Evolutionary conservation across 2,329 filamentous ascomycete species (phyloP).

Genomic region (Teratosphaeria nubilosa): DNA sequence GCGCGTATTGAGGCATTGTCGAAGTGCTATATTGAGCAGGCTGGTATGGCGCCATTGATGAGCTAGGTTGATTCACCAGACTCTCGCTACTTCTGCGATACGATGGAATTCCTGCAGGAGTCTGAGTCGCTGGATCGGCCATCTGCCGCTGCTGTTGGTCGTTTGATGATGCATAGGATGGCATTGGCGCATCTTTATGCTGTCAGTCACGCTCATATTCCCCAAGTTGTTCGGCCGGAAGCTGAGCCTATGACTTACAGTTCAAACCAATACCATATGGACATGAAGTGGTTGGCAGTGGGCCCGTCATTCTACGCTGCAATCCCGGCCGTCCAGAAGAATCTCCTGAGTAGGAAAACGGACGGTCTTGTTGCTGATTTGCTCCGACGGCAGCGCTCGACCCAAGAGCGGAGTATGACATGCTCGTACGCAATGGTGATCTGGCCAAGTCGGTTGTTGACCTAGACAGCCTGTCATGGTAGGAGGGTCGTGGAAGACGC

Average conservation of each 20-base stretch:
- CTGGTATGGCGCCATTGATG: slow-evolving; percentile 19
- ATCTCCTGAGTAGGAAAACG: slow-evolving; percentile 19
- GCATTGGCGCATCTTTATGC: slow-evolving; percentile 12
- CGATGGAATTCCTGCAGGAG: slow-evolving; percentile 4
- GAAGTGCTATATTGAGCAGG: slow-evolving; percentile 11
- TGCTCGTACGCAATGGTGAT: slow-evolving; percentile 37
- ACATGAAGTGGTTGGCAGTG: slow-evolving; percentile 7
- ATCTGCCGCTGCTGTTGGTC: slow-evolving; percentile 4
- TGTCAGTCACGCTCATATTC: slow-evolving; percentile 4
- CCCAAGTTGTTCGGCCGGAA: not conserved
- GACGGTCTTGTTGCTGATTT: slow-evolving; percentile 11
- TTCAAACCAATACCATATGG: slow-evolving; percentile 25
- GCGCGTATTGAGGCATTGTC: slow-evolving; percentile 10
- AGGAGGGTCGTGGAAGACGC: slow-evolving; percentile 31
- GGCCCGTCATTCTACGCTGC: slow-evolving; percentile 12
- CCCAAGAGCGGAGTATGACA: slow-evolving; percentile 30
- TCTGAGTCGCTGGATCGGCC: slow-evolving; percentile 3
- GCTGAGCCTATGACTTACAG: slow-evolving; percentile 17
- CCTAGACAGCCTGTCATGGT: slow-evolving; percentile 34
- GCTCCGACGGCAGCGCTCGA: slow-evolving; percentile 1
- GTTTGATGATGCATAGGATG: slow-evolving; percentile 6
- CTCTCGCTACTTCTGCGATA: slow-evolving; percentile 15
- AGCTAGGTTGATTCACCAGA: slow-evolving; percentile 11
- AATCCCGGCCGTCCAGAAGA: slow-evolving; percentile 12
- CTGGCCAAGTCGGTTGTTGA: slow-evolving; percentile 33